Evolutionary conservation across 106 monocot species (phyloP).

Genomic region (Allium sativum): DNA sequence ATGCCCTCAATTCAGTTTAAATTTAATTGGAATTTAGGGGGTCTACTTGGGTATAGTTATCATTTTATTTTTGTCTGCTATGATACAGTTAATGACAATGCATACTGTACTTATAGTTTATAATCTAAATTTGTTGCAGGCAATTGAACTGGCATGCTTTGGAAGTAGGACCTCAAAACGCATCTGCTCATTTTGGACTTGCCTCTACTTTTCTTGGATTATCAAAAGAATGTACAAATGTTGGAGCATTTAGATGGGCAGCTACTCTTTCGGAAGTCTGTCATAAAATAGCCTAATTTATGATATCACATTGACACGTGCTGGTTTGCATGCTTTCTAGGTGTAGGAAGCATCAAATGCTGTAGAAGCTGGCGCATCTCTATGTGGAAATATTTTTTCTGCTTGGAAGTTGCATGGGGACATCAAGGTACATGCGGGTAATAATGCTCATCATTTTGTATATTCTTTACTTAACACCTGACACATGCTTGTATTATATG

Average conservation of each 20-base stretch:
- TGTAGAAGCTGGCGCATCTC: constrained; percentile 29
- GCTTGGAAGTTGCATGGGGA: constrained; percentile 89
- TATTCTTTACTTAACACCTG: neutral
- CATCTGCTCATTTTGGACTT: constrained; percentile 82
- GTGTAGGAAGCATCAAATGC: constrained; percentile 72
- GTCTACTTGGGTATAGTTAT: no score
- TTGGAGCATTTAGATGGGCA: constrained; percentile 76
- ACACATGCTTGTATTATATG: no score
- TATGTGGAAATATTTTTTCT: constrained; percentile 56
- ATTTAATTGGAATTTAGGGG: no score
- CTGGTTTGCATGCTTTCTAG: constrained; percentile 5
- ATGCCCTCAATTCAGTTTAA: no score
- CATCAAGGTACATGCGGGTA: constrained; percentile 55
- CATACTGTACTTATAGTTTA: neutral
- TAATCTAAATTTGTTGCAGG: constrained; percentile 26
- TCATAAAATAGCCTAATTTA: constrained; percentile 10
- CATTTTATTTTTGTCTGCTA: no score
- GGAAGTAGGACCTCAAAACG: constrained; percentile 45
- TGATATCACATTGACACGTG: neutral
- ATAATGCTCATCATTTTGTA: constrained; percentile 14
- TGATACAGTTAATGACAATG: no score
- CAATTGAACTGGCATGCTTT: constrained; percentile 59
- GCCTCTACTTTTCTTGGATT: constrained; percentile 64
- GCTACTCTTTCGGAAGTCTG: constrained; percentile 78
- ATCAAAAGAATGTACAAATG: constrained; percentile 65